Evolutionary conservation across 176 grass and related monocot genomes (phyloP), one percentile per base, ranked within the genome.

Genomic region (Juncus effusus): DNA sequence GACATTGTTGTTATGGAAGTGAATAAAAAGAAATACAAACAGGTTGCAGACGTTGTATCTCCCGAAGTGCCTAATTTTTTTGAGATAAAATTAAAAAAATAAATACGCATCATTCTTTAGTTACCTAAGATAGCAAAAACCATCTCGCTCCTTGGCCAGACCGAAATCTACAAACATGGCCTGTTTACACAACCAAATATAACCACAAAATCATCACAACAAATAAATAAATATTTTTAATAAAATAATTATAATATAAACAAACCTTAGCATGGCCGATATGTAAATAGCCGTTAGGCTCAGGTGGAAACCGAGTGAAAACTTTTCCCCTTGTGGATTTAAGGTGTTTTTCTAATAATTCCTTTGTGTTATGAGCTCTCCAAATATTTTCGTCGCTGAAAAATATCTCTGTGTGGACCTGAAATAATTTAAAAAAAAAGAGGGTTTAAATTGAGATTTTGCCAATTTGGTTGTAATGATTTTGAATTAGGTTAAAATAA

Each of bases 81-180:
- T 66, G 16, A 1, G 4, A 66, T 10, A 66, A 1, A n/a, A 12
- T 12, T 54, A 76, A 38, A 4, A 69, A 85, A 78, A 69, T 55
- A 42, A 38, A 50, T 64, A 56, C 7, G 36, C 16, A 53, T 69
- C 42, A 52, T 63, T 62, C 60, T 37, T 15, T 63, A 36, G 70
- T 80, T 85, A 99, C 88, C 88, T 89, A 59, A 99, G 83, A 80
- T 99, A 97, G 81, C 94, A 97, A 54, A 79, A 79, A 52, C 94
- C 94, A 54, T 91, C 82, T 65, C 85, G 74, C 39, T 97, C 94
- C 74, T 89, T 89, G 47, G 94, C 94, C 64, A 97, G 76, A 63
- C 94, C 94, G 80, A 93, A 97, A 84, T 92, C 83, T 78, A 97
- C 86, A 80, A 92, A 89, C 88, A 97, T 89, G 61, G 94, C 88